Percentiles rank a stretch among this genome's conserved stretches.
Evolutionary conservation across 2,329 filamentous ascomycete species (phyloP).

Genomic region (Ascochyta viciae-villosae): DNA sequence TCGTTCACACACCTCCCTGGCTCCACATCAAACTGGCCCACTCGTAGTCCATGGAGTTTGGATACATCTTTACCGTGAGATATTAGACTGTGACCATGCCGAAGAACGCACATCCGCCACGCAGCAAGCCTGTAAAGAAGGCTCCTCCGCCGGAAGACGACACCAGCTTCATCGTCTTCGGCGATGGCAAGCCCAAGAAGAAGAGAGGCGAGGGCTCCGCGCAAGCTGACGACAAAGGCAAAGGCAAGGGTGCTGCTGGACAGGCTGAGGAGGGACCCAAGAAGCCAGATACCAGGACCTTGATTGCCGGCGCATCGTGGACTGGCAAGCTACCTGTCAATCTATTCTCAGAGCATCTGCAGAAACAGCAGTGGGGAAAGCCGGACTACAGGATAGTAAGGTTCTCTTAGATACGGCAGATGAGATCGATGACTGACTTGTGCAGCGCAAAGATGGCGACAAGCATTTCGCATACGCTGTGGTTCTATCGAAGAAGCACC

Average conservation of each 20-base stretch:
- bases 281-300: slow-evolving; percentile 69
- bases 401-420: neutral
- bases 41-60: slow-evolving; percentile 16
- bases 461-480: slow-evolving; percentile 79
- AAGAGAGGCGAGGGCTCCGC: slow-evolving; percentile 41
- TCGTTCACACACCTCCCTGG: slow-evolving; percentile 13
- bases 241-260: slow-evolving; percentile 40
- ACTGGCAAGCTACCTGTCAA: slow-evolving; percentile 96
- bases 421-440: slow-evolving; percentile 11
- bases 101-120: slow-evolving; percentile 58
- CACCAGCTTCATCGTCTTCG: slow-evolving; percentile 58
- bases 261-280: slow-evolving; percentile 56
- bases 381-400: slow-evolving; percentile 85
- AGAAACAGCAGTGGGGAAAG: slow-evolving; percentile 94
- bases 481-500: slow-evolving; percentile 74
- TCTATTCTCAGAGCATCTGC: slow-evolving; percentile 90
- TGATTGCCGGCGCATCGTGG: slow-evolving; percentile 96
- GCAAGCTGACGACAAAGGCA: slow-evolving; percentile 37
- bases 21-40: neutral
- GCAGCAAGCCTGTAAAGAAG: slow-evolving; percentile 51
- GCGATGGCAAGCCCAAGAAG: slow-evolving; percentile 54
- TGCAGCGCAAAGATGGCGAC: slow-evolving; percentile 72
- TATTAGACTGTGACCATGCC: slow-evolving; percentile 47
- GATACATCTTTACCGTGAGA: slow-evolving; percentile 2
- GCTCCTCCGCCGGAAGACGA: slow-evolving; percentile 54